phyloP scores from a whole-genome alignment of 176 grass and related monocot species.

The Coix lacrymajobi region DNA sequence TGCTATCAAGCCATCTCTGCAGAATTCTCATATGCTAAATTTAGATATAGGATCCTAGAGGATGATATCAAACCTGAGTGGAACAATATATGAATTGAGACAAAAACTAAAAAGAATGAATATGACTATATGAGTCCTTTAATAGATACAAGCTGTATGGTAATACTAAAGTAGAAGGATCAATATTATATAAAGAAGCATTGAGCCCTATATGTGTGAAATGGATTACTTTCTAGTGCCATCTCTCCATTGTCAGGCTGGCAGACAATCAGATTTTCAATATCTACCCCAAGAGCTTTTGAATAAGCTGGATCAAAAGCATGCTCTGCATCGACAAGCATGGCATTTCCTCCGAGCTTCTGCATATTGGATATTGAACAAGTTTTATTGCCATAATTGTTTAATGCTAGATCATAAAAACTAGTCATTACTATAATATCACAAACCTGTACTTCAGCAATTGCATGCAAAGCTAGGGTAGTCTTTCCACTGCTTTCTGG shows the following conservation, averaged over 20 bases:
- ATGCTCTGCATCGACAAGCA: slow-evolving; percentile 99
- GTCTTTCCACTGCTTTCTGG: slow-evolving; percentile 99
- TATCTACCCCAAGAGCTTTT: slow-evolving; percentile 87
- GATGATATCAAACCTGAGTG: neutral
- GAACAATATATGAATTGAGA: neutral
- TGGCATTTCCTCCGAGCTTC: slow-evolving; percentile 96
- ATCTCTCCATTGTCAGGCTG: slow-evolving; percentile 99
- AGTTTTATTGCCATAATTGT: neutral
- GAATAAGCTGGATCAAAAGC: slow-evolving; percentile 98
- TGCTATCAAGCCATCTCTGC: neutral
- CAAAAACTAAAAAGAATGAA: neutral
- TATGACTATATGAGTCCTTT: neutral
- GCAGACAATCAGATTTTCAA: slow-evolving; percentile 98
- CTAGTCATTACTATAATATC: neutral
- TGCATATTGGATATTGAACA: slow-evolving; percentile 32
- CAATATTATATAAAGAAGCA: neutral
- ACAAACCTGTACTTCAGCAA: slow-evolving; percentile 90
- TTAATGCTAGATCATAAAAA: neutral
- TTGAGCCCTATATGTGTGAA: slow-evolving; percentile 7
- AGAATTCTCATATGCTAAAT: neutral
- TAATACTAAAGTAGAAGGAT: slow-evolving; percentile 6
- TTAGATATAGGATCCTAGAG: neutral
- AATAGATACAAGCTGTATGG: neutral
- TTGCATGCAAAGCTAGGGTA: slow-evolving; percentile 93
- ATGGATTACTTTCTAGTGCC: slow-evolving; percentile 87